Percentiles rank a stretch among this genome's conserved stretches.
Conservation (phyloP, 768 basidiomycete species). For the Lentinus tigrinus region DNA sequence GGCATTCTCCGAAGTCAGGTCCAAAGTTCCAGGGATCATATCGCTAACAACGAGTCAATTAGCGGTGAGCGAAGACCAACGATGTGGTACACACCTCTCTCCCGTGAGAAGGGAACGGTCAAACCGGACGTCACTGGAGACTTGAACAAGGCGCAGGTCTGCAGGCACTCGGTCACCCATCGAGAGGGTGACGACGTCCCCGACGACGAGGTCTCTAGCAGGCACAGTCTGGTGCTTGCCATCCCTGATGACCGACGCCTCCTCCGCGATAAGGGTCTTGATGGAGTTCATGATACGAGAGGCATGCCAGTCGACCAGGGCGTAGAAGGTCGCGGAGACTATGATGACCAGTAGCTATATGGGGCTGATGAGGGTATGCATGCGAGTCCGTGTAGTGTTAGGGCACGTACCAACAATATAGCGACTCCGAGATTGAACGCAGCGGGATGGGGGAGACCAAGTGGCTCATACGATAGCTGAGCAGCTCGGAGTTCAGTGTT, state of each 20-base stretch:
- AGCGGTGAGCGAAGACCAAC: constrained; percentile 30
- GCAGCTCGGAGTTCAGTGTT: not conserved
- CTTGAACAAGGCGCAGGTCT: constrained; percentile 62
- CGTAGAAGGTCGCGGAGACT: constrained; percentile 46
- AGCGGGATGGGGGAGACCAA: constrained; percentile 53
- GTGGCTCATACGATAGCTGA: constrained; percentile 52
- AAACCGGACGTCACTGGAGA: constrained; percentile 58
- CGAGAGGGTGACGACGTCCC: constrained; percentile 61
- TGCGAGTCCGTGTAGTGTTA: constrained; percentile 48
- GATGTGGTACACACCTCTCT: constrained; percentile 38
- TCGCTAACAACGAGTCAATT: constrained; percentile 34
- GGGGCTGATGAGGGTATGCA: not conserved
- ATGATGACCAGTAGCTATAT: constrained; percentile 40
- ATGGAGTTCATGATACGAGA: constrained; percentile 61
- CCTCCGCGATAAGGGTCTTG: constrained; percentile 63
- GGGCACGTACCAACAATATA: constrained; percentile 45
- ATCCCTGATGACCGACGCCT: constrained; percentile 62
- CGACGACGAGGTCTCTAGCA: constrained; percentile 60
- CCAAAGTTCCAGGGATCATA: constrained; percentile 43
- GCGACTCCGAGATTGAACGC: constrained; percentile 61
- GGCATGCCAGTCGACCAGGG: constrained; percentile 55
- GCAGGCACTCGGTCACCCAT: constrained; percentile 73
- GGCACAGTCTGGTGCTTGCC: constrained; percentile 41
- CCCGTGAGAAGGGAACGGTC: constrained; percentile 69
- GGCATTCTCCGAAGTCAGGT: constrained; percentile 32